These are phyloP conservation scores for Coemansia sp. DNA, from an alignment of 192 early-diverging fungal species.

Conservation along the genomic window DNA sequence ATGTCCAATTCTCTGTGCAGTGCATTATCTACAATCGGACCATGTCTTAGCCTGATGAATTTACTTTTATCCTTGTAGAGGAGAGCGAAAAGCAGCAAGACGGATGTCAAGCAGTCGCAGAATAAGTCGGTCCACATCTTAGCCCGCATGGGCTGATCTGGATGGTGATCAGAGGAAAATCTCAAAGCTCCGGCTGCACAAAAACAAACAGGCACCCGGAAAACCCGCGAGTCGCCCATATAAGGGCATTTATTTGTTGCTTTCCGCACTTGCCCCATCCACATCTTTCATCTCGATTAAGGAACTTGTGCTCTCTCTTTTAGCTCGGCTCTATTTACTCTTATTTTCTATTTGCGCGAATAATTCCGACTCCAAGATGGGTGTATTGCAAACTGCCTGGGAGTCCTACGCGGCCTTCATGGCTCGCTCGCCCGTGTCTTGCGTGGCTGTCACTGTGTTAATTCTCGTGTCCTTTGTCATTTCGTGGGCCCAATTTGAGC, in stretches of 20 bases:
- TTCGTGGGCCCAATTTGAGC: constrained; percentile 53
- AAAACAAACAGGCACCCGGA: neutral
- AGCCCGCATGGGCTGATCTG: neutral
- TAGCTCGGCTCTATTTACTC: constrained; percentile 3
- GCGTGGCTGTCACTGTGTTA: constrained; percentile 25
- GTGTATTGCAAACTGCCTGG: constrained; percentile 27
- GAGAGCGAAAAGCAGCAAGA: no score
- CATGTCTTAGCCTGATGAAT: neutral
- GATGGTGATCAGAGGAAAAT: neutral
- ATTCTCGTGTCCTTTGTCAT: constrained; percentile 29
- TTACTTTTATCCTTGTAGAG: no score
- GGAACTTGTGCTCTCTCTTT: constrained; percentile 1
- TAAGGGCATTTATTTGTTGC: neutral
- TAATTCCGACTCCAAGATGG: constrained; percentile 18
- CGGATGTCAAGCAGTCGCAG: no score
- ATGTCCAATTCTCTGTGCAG: neutral
- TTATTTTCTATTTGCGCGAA: neutral
- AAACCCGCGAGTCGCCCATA: constrained; percentile 6
- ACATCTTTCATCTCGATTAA: neutral
- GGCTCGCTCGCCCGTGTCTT: constrained; percentile 36
- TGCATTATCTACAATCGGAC: neutral
- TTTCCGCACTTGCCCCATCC: neutral
- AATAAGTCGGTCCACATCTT: neutral
- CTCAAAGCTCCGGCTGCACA: neutral
- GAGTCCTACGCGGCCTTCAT: constrained; percentile 35